Evolutionary conservation across 1,284 basidiomycete species (phyloP).

Genomic region (Gymnopus androsaceus): DNA sequence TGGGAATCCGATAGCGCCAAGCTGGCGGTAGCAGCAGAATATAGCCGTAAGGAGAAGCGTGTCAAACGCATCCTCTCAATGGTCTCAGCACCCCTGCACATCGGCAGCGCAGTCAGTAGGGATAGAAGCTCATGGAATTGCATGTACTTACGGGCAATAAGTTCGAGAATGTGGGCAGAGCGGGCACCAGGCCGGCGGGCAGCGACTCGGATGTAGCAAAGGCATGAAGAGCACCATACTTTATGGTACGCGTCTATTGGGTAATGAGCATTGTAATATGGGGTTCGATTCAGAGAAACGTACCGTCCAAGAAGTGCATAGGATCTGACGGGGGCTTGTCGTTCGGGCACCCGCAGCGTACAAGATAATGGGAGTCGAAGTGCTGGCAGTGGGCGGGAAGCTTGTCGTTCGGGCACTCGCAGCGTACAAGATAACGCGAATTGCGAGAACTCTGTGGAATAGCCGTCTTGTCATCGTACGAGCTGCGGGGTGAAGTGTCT

Average conservation of each 20-base stretch:
- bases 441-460: too few species aligned
- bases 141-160: slow-evolving; percentile 13
- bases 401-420: too few species aligned
- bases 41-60: neutral
- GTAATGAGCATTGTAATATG: too few species aligned
- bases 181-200: too few species aligned
- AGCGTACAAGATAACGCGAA: slow-evolving; percentile 32
- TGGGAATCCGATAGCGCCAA: too few species aligned
- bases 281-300: slow-evolving; percentile 35
- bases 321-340: slow-evolving; percentile 29
- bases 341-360: slow-evolving; percentile 34
- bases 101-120: neutral
- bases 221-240: too few species aligned
- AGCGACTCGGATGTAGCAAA: too few species aligned
- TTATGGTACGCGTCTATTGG: too few species aligned
- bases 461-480: too few species aligned
- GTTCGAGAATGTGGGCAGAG: slow-evolving; percentile 2
- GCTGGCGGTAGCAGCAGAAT: too few species aligned
- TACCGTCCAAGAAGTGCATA: slow-evolving; percentile 33
- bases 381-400: neutral
- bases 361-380: neutral
- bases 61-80: slow-evolving; percentile 5
- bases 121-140: neutral
- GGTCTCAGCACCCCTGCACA: slow-evolving; percentile 6
- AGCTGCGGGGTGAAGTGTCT: too few species aligned